Conservation (phyloP, 345 rosid genomes). For the Carallia pectinifolia region DNA sequence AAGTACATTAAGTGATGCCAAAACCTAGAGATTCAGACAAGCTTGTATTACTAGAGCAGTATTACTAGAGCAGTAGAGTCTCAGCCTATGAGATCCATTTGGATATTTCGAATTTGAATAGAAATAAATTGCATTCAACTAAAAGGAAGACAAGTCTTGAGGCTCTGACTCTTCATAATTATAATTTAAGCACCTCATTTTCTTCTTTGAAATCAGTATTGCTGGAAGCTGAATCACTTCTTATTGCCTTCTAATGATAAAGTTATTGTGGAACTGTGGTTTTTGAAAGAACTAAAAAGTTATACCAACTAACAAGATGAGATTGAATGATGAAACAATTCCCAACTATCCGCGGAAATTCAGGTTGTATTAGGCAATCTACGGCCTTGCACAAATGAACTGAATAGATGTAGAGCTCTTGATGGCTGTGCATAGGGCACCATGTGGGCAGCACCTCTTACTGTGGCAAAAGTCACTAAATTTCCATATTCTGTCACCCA, state of each 20-base stretch:
- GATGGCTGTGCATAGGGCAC: slow-evolving; percentile 90
- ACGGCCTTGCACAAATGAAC: slow-evolving; percentile 58
- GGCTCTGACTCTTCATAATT: too few species aligned
- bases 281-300: background rate
- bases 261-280: background rate
- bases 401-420: slow-evolving; percentile 77
- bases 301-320: background rate
- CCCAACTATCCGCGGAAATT: slow-evolving; percentile 34
- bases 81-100: too few species aligned
- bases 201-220: slow-evolving; percentile 1
- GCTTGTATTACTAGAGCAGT: too few species aligned
- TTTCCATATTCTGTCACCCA: slow-evolving; percentile 84
- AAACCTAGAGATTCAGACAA: too few species aligned
- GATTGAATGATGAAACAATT: background rate
- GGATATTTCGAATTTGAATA: too few species aligned
- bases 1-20: too few species aligned
- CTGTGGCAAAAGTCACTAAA: slow-evolving; percentile 69
- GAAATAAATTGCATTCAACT: too few species aligned
- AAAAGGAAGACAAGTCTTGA: too few species aligned
- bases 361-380: slow-evolving; percentile 60
- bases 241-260: background rate
- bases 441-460: slow-evolving; percentile 94
- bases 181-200: too few species aligned
- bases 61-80: too few species aligned
- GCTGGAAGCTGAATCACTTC: background rate